Percentiles rank a stretch among this genome's conserved stretches.
These are phyloP conservation scores for Ashbya aceris DNA, from an alignment of 1,139 yeast genomes.

Conservation along the genomic window DNA sequence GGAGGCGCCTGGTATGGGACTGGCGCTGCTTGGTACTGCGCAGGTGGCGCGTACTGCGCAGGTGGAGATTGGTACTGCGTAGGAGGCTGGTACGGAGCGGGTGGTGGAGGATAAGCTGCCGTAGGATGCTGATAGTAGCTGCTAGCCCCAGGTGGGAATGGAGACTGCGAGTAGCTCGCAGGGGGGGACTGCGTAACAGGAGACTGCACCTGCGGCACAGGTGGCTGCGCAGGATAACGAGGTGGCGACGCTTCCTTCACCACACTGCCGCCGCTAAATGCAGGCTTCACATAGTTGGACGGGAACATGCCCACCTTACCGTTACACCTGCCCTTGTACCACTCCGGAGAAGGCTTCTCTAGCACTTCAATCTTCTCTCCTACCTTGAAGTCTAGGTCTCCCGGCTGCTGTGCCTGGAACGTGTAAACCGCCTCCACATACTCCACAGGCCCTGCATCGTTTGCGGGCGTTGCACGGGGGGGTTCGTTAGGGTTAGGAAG, in stretches of 20 bases:
- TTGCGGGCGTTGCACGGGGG: background rate
- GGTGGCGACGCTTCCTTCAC: constrained; percentile 17
- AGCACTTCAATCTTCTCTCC: constrained; percentile 64
- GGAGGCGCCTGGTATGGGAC: constrained; percentile 23
- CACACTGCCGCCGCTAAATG: constrained; percentile 30
- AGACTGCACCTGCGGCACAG: constrained; percentile 42
- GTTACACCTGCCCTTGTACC: constrained; percentile 78
- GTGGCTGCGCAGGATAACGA: constrained; percentile 27
- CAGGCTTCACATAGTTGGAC: constrained; percentile 61
- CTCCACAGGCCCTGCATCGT: constrained; percentile 22
- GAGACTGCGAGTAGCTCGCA: constrained; percentile 9
- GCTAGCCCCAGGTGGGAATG: constrained; percentile 25
- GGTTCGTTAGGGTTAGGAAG: constrained; percentile 30
- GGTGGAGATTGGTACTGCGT: constrained; percentile 18
- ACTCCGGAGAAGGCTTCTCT: constrained; percentile 72
- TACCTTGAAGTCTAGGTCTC: constrained; percentile 53
- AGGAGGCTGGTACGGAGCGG: constrained; percentile 20
- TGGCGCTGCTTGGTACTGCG: constrained; percentile 15
- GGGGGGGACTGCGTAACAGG: constrained; percentile 15
- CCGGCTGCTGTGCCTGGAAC: constrained; percentile 58
- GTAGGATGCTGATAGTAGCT: constrained; percentile 21
- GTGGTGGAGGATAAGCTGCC: constrained; percentile 21
- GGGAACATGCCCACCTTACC: constrained; percentile 78
- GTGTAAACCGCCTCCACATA: constrained; percentile 63
- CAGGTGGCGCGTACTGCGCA: constrained; percentile 9